Percentiles rank a stretch among this genome's conserved stretches.
phyloP scores from a whole-genome alignment of 139 green algal genomes.

The Coelastrella sp. region DNA sequence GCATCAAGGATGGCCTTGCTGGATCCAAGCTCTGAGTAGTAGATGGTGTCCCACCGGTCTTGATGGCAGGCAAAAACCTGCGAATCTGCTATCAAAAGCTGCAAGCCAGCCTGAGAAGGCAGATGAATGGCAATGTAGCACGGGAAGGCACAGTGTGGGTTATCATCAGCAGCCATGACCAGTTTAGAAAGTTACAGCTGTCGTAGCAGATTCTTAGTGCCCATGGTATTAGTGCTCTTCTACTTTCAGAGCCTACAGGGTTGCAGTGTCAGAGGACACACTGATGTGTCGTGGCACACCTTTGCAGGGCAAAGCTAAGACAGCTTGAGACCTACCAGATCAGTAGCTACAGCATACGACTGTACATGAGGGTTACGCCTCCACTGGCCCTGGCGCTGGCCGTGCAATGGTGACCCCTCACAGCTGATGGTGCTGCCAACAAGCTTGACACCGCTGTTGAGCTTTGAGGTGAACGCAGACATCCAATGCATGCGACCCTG shows the following conservation, averaged over 20 bases:
- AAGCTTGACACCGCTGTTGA: conserved; percentile 71
- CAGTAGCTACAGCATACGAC: conserved; percentile 79
- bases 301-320: too few species aligned
- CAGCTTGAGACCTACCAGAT: conserved; percentile 61
- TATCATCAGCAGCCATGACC: too few species aligned
- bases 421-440: conserved; percentile 83
- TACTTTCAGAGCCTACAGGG: too few species aligned
- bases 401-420: conserved; percentile 72
- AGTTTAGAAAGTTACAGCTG: too few species aligned
- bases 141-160: too few species aligned
- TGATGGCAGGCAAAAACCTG: conserved; percentile 74
- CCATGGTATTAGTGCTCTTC: too few species aligned
- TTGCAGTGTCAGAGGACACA: too few species aligned
- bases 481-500: conserved; percentile 73
- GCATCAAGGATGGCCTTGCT: conserved; percentile 71
- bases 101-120: conserved; percentile 60
- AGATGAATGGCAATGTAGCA: not conserved
- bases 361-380: conserved; percentile 83
- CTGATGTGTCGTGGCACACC: too few species aligned
- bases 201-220: too few species aligned
- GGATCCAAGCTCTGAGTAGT: conserved; percentile 74
- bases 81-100: conserved; percentile 63
- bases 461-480: conserved; percentile 60
- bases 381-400: conserved; percentile 70
- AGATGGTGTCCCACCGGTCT: conserved; percentile 77